Conservation (phyloP, 2,329 filamentous ascomycete species). For the Neobulgaria alba region DNA sequence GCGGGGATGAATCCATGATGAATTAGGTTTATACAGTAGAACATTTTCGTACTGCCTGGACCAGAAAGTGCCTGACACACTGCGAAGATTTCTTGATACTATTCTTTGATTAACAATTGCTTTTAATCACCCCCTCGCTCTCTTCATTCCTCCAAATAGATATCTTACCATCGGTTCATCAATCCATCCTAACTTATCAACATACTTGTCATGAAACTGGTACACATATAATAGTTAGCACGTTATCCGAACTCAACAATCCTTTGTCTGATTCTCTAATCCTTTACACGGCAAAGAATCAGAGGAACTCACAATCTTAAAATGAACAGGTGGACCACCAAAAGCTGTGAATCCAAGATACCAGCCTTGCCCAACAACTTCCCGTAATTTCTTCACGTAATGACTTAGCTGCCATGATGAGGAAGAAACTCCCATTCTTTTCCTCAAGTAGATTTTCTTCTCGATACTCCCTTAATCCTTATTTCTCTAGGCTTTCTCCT, state of each 20-base stretch:
- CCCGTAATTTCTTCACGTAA: constrained; percentile 6
- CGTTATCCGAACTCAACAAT: not conserved
- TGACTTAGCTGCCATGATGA: constrained; percentile 5
- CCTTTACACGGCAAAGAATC: no score
- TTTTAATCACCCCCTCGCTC: no score
- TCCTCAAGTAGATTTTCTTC: no score
- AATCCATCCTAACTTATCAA: constrained; percentile 53
- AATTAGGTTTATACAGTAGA: constrained; percentile 57
- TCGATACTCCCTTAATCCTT: no score
- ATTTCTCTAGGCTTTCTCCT: no score
- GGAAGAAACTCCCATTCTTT: constrained; percentile 9
- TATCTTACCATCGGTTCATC: no score
- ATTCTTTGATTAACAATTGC: no score
- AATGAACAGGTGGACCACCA: constrained; percentile 62
- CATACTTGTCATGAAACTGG: constrained; percentile 51
- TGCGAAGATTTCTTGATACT: constrained; percentile 68
- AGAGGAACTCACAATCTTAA: constrained; percentile 45
- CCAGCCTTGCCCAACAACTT: constrained; percentile 35
- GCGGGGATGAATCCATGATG: constrained; percentile 51
- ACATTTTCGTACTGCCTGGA: constrained; percentile 63
- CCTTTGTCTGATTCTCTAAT: not conserved
- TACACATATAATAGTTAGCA: no score
- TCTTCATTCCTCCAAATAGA: no score
- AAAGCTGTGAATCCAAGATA: constrained; percentile 58
- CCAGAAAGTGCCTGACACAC: constrained; percentile 61